Evolutionary conservation across 169 alveolate genomes (phyloP).

Genomic region (Perkinsus marinus): DNA sequence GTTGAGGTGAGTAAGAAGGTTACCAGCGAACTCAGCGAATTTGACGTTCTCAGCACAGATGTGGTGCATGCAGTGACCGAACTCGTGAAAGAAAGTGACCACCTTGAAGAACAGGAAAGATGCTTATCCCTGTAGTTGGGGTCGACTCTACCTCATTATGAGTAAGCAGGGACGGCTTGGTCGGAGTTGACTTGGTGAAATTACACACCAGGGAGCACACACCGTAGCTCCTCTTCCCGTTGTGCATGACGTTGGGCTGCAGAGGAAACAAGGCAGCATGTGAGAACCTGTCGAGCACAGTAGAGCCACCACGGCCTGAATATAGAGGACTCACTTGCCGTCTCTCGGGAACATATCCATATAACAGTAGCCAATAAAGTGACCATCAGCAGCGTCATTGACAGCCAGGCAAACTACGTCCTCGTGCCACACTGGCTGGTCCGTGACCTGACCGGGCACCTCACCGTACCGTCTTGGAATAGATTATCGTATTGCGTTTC

Average conservation of each 20-base stretch:
- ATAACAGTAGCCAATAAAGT: slow-evolving; percentile 3
- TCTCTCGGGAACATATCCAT: slow-evolving; percentile 15
- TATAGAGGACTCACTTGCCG: slow-evolving; percentile 1
- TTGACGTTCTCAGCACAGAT: slow-evolving; percentile 11
- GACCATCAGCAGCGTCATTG: neutral
- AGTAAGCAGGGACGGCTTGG: slow-evolving; percentile 8
- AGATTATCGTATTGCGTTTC: too few species aligned
- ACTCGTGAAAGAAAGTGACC: slow-evolving; percentile 16
- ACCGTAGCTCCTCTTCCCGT: neutral
- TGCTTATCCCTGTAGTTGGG: neutral
- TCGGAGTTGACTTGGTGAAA: neutral
- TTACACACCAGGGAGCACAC: slow-evolving; percentile 1
- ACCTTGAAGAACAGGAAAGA: neutral
- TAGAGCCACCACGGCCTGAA: neutral
- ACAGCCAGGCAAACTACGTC: neutral
- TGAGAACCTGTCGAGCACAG: neutral
- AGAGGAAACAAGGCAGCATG: slow-evolving; percentile 13
- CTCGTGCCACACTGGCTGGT: neutral
- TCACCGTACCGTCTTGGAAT: neutral
- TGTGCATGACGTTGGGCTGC: neutral
- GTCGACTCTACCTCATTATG: slow-evolving; percentile 1
- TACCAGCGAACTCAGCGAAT: slow-evolving; percentile 6
- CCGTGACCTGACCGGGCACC: neutral
- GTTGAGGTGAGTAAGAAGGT: neutral
- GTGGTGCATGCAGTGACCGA: slow-evolving; percentile 22